These are phyloP conservation scores for Flaveria trinervia DNA, from an alignment of 129 eudicot species.

Conservation along the genomic window DNA sequence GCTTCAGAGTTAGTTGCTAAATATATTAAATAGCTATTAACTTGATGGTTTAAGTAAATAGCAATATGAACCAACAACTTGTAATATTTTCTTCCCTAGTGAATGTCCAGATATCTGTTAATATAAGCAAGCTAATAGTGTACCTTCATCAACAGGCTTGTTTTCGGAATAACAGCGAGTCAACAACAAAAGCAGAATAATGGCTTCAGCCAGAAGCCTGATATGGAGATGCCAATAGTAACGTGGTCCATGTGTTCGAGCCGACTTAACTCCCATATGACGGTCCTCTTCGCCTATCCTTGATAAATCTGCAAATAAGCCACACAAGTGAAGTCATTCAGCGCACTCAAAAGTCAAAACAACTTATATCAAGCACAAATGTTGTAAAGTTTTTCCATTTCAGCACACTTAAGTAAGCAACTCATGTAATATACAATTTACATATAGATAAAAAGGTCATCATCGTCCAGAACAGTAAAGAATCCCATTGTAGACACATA, in stretches of 20 bases:
- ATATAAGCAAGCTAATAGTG: not conserved
- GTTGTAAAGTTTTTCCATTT: too few species aligned
- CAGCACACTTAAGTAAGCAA: too few species aligned
- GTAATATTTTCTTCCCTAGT: too few species aligned
- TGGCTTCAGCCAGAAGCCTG: conserved; percentile 34
- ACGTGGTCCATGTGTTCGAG: conserved; percentile 26
- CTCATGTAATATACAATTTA: too few species aligned
- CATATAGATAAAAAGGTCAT: not conserved
- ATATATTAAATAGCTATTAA: too few species aligned
- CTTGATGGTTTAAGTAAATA: too few species aligned
- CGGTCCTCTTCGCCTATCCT: conserved; percentile 27
- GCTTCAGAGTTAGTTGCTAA: too few species aligned
- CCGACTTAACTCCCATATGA: conserved; percentile 23
- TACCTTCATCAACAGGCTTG: conserved; percentile 66
- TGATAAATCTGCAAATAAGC: conserved; percentile 23
- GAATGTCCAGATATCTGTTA: too few species aligned
- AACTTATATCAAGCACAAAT: too few species aligned
- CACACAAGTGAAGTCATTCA: not conserved
- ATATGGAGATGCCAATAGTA: conserved; percentile 38
- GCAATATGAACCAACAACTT: too few species aligned
- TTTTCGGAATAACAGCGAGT: conserved; percentile 42
- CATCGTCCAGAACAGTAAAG: not conserved
- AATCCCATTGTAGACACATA: not conserved
- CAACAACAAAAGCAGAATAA: conserved; percentile 46
- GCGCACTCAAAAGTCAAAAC: not conserved